Evolutionary conservation across 176 grass and related monocot genomes (phyloP).

Genomic region (Hordeum marinum): DNA sequence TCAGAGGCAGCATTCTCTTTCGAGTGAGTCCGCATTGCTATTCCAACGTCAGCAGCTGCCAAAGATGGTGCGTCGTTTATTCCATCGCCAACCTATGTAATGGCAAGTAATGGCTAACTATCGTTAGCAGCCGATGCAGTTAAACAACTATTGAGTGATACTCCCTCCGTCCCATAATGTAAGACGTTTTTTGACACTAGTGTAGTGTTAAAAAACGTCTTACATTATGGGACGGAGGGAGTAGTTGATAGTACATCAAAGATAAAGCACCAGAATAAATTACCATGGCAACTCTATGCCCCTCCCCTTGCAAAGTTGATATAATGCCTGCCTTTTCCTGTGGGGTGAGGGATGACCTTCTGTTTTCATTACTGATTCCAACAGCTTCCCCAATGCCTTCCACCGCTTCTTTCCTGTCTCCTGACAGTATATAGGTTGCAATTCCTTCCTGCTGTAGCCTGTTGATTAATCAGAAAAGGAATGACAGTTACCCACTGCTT

Average conservation of each 20-base stretch:
- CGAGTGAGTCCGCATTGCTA: slow-evolving; percentile 73
- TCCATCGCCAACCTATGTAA: slow-evolving; percentile 77
- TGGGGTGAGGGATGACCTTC: slow-evolving; percentile 63
- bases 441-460: slow-evolving; percentile 76
- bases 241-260: neutral
- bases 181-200: too few relatives aligned
- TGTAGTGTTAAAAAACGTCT: too few relatives aligned
- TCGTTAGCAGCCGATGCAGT: neutral
- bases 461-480: slow-evolving; percentile 30
- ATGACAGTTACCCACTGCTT: neutral
- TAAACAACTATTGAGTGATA: neutral
- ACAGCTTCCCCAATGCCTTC: slow-evolving; percentile 70
- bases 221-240: too few relatives aligned
- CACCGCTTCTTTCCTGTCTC: slow-evolving; percentile 88
- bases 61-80: slow-evolving; percentile 96
- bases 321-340: slow-evolving; percentile 83
- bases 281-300: slow-evolving; percentile 84
- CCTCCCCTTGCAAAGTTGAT: slow-evolving; percentile 67
- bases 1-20: slow-evolving; percentile 94
- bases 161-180: too few relatives aligned
- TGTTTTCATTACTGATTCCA: slow-evolving; percentile 57
- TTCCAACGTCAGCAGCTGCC: slow-evolving; percentile 86
- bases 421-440: slow-evolving; percentile 59
- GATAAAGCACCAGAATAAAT: slow-evolving; percentile 2
- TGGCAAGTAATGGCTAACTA: neutral